Percentiles rank a stretch among this genome's conserved stretches.
These are phyloP conservation scores for Saturnispora sekii DNA, from an alignment of 805 yeast genomes.

Conservation along the genomic window DNA sequence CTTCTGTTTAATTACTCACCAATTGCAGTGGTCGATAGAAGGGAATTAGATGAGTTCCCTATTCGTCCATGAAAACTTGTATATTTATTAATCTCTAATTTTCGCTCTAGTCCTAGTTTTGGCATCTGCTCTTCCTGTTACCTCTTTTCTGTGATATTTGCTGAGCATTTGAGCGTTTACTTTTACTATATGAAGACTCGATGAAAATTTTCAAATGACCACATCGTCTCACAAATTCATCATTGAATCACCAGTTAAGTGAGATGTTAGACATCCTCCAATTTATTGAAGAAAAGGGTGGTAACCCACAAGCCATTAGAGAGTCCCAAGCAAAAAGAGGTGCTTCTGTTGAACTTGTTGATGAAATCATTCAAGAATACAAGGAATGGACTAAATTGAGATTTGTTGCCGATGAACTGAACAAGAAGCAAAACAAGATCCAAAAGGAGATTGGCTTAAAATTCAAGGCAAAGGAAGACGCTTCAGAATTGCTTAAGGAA, in stretches of 20 bases:
- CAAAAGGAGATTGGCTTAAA: constrained; percentile 91
- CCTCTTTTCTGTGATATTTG: background rate
- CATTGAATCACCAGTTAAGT: background rate
- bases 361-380: constrained; percentile 86
- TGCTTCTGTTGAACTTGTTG: constrained; percentile 88
- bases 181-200: background rate
- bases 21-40: constrained; percentile 14
- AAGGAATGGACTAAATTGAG: constrained; percentile 85
- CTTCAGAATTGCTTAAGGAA: constrained; percentile 67
- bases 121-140: background rate
- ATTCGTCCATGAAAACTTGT: constrained; percentile 3
- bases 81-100: background rate
- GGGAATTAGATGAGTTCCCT: constrained; percentile 5
- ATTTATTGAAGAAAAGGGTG: constrained; percentile 94
- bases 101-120: no score
- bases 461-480: constrained; percentile 93
- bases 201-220: no score
- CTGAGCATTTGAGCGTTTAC: background rate
- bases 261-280: constrained; percentile 84
- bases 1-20: constrained; percentile 33
- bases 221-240: background rate
- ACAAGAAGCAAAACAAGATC: constrained; percentile 78
- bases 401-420: constrained; percentile 82
- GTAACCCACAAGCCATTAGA: constrained; percentile 82
- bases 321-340: constrained; percentile 91